A percentile compares a stretch with the other conserved stretches of the same genome.
Evolutionary conservation across 768 basidiomycete genomes (phyloP).

Genomic region (Boletus patriciae): DNA sequence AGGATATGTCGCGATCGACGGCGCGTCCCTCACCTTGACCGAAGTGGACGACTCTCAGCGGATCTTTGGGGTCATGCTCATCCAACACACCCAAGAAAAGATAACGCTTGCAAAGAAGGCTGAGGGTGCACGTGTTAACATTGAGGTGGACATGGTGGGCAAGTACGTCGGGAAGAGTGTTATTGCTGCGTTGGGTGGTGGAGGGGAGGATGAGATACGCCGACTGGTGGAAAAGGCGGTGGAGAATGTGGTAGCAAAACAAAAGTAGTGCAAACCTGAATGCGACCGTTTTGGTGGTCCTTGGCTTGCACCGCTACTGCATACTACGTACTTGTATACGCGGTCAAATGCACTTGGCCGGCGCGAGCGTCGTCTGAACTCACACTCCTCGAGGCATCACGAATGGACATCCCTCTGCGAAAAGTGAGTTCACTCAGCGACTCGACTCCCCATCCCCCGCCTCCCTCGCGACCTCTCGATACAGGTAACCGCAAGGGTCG

Average conservation of each 20-base stretch:
- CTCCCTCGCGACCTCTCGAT: slow-evolving; percentile 15
- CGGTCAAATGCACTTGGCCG: neutral
- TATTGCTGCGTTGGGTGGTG: slow-evolving; percentile 58
- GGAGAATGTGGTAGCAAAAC: slow-evolving; percentile 51
- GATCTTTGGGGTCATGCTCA: slow-evolving; percentile 90
- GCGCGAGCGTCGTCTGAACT: neutral
- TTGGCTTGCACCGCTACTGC: slow-evolving; percentile 11
- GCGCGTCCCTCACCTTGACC: slow-evolving; percentile 90
- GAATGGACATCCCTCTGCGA: slow-evolving; percentile 44
- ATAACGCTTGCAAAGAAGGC: slow-evolving; percentile 76
- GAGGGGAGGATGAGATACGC: slow-evolving; percentile 47
- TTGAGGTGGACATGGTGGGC: slow-evolving; percentile 94
- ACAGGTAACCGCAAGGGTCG: slow-evolving; percentile 57
- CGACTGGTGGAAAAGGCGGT: slow-evolving; percentile 58
- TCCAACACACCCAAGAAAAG: slow-evolving; percentile 89
- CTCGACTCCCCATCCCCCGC: neutral
- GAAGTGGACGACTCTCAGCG: slow-evolving; percentile 60
- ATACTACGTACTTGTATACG: neutral
- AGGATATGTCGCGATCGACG: slow-evolving; percentile 93
- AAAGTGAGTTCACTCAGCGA: slow-evolving; percentile 40
- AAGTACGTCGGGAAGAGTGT: slow-evolving; percentile 91
- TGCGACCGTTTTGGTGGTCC: neutral
- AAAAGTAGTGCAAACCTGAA: slow-evolving; percentile 7
- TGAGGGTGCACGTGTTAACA: slow-evolving; percentile 82
- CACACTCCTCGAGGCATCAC: neutral